These are phyloP conservation scores for Maudiozyma pseudohumilis DNA, from an alignment of 805 yeast species.

Conservation along the genomic window DNA sequence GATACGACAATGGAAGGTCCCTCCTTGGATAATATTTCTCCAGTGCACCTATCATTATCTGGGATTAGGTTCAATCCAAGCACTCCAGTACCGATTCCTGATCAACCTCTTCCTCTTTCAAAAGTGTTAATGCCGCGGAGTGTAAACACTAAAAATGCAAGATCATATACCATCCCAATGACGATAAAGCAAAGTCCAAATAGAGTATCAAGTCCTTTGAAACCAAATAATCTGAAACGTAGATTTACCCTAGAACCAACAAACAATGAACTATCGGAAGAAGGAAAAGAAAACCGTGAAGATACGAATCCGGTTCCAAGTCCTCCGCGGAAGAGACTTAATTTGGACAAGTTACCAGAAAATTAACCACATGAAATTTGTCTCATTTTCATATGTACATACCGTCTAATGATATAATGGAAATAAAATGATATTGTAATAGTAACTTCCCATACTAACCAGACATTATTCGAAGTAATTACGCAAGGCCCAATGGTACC, in stretches of 20 bases:
- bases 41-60: constrained; percentile 3
- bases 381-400: too few relatives aligned
- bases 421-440: too few relatives aligned
- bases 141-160: constrained; percentile 15
- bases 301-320: too few relatives aligned
- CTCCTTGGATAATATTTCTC: constrained; percentile 2
- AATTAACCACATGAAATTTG: too few relatives aligned
- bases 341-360: too few relatives aligned
- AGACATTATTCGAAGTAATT: too few relatives aligned
- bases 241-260: constrained; percentile 12
- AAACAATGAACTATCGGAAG: neutral
- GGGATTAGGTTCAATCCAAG: constrained; percentile 10
- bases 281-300: constrained; percentile 2
- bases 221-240: constrained; percentile 16
- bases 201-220: neutral
- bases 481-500: too few relatives aligned
- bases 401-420: too few relatives aligned
- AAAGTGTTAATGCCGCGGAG: constrained; percentile 22
- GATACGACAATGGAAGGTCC: neutral
- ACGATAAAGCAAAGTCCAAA: constrained; percentile 3
- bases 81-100: constrained; percentile 24
- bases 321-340: too few relatives aligned
- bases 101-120: constrained; percentile 20
- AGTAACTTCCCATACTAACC: too few relatives aligned
- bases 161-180: constrained; percentile 10